A percentile compares a stretch with the other conserved stretches of the same genome.
phyloP scores from a whole-genome alignment of 176 grass and related monocot genomes.

The Ampelocalamus luodianensis region DNA sequence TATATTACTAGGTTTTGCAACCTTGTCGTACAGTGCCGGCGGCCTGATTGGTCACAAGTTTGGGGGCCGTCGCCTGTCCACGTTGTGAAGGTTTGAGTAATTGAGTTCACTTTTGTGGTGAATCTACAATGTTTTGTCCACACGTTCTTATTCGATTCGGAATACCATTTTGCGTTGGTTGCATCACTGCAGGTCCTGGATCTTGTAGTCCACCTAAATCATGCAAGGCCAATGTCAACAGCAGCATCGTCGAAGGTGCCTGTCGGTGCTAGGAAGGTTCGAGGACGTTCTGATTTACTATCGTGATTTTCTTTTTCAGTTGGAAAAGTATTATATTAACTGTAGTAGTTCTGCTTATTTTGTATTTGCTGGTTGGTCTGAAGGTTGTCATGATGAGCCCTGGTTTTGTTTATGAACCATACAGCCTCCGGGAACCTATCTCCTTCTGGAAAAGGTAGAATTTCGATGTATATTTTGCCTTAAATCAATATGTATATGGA shows the following conservation, averaged over 20 bases:
- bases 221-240: slow-evolving; percentile 61
- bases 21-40: slow-evolving; percentile 36
- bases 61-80: slow-evolving; percentile 23
- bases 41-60: slow-evolving; percentile 38
- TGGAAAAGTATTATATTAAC: slow-evolving; percentile 7
- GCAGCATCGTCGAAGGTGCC: slow-evolving; percentile 48
- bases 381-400: slow-evolving; percentile 86
- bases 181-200: slow-evolving; percentile 59
- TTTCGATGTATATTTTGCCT: neutral
- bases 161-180: neutral
- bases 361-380: slow-evolving; percentile 59
- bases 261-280: slow-evolving; percentile 48
- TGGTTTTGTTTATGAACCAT: slow-evolving; percentile 90
- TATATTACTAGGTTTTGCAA: slow-evolving; percentile 47
- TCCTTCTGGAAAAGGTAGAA: slow-evolving; percentile 85
- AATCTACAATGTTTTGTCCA: slow-evolving; percentile 2
- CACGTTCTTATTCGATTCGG: neutral
- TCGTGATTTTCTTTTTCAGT: neutral
- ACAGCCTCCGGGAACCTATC: slow-evolving; percentile 68
- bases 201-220: slow-evolving; percentile 42
- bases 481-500: slow-evolving; percentile 12
- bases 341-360: slow-evolving; percentile 24
- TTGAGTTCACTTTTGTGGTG: slow-evolving; percentile 16
- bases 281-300: slow-evolving; percentile 32
- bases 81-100: slow-evolving; percentile 51